Conservation (phyloP, 805 yeast species). For the Candida golubevii region DNA sequence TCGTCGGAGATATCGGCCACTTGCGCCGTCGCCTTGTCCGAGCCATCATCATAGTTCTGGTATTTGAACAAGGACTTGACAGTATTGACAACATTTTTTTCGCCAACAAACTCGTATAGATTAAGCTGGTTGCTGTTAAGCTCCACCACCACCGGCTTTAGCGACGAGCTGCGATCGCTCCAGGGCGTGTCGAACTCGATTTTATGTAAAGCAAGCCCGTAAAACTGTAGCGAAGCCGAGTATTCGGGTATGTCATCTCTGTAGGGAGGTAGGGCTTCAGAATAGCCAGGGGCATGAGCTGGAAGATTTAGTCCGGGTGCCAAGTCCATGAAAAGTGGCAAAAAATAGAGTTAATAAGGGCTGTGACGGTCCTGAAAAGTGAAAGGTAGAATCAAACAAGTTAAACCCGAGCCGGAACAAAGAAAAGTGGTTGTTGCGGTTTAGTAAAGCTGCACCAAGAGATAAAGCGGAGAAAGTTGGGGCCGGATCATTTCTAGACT, state of each 20-base stretch:
- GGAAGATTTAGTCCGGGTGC: neutral
- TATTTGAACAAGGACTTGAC: slow-evolving; percentile 30
- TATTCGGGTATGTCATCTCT: slow-evolving; percentile 29
- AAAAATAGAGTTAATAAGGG: too few relatives aligned
- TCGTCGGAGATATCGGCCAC: slow-evolving; percentile 8
- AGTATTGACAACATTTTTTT: slow-evolving; percentile 18
- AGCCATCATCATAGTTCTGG: slow-evolving; percentile 22
- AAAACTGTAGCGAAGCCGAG: slow-evolving; percentile 27
- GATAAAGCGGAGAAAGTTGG: too few relatives aligned
- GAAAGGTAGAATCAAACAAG: neutral
- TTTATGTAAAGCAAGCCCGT: slow-evolving; percentile 31
- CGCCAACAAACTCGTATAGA: slow-evolving; percentile 25
- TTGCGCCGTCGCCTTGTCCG: neutral
- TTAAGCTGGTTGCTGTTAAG: slow-evolving; percentile 38
- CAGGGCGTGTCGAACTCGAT: slow-evolving; percentile 38
- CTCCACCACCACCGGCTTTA: slow-evolving; percentile 38
- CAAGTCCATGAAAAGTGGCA: neutral
- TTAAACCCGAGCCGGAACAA: too few relatives aligned
- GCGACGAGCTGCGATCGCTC: slow-evolving; percentile 22
- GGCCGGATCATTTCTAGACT: too few relatives aligned
- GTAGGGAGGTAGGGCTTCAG: slow-evolving; percentile 9
- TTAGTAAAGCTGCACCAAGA: too few relatives aligned
- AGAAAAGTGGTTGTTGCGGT: too few relatives aligned
- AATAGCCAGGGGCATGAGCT: neutral
- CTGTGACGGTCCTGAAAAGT: neutral